Evolutionary conservation across 2,329 filamentous ascomycete species (phyloP).

Genomic region (Bisporella sp.): DNA sequence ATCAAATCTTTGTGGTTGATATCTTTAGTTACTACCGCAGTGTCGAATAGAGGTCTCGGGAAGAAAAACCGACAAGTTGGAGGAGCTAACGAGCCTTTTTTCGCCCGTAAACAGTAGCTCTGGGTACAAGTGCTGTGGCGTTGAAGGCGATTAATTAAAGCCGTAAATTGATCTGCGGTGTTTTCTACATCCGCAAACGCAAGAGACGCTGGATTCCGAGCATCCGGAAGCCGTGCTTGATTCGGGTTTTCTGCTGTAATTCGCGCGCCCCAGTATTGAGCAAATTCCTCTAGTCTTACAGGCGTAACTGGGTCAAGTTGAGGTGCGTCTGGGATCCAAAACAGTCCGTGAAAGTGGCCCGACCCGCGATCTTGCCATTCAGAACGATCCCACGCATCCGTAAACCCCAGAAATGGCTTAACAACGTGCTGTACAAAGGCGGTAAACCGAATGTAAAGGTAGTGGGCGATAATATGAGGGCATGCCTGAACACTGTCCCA

Average conservation of each 20-base stretch:
- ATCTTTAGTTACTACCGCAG: background rate
- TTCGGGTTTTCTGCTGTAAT: constrained; percentile 2
- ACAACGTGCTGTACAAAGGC: background rate
- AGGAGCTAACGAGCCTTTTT: background rate
- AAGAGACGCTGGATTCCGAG: background rate
- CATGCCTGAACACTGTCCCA: background rate
- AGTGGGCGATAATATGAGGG: constrained; percentile 2
- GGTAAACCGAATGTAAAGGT: background rate
- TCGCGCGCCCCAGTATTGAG: background rate
- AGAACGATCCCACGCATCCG: background rate
- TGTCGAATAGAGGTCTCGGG: background rate
- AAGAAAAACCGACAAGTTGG: background rate
- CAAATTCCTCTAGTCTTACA: background rate
- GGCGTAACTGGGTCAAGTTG: background rate
- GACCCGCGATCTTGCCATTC: background rate
- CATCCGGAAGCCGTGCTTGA: background rate
- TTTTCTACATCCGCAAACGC: background rate
- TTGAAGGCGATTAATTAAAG: background rate
- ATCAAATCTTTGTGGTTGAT: background rate
- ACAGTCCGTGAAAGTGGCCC: background rate
- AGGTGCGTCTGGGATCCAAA: background rate
- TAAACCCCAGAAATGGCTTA: background rate
- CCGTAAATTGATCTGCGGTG: background rate
- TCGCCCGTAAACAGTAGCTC: background rate
- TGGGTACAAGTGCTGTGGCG: background rate